Evolutionary conservation across 192 early-diverging fungal genomes (phyloP), one percentile per base, ranked within the genome.

Genomic region (Podila verticillata): DNA sequence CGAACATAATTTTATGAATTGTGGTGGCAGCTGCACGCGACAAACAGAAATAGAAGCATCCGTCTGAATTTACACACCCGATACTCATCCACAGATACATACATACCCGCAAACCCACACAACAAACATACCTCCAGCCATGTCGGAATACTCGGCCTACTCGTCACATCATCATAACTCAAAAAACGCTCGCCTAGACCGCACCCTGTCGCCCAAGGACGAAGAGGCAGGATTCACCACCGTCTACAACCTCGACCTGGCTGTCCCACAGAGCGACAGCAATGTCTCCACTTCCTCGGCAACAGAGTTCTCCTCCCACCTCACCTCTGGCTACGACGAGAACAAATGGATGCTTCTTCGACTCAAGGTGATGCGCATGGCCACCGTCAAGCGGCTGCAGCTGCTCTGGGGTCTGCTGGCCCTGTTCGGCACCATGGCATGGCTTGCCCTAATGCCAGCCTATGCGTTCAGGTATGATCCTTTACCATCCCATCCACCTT

Each of bases 381-480:
- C 75, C 22, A 80, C 75, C 5, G 75, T 80, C 29, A 69, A 80
- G 47, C 69, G 75, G 6, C 34, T 80, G 28, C 75, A 80, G 61
- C 35, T 72, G 30, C 61, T 80, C 15, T 80, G 75, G 75, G 75
- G 36, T 35, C 30, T 80, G 12, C 44, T 80, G 39, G 65, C 75
- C 15, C 29, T 72, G 39, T 67, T 80, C 51, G 75, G 75, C 1
- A 59, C 70, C n/a, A 68, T 72, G 63, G 65, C 75, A 35, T 80
- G 75, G 75, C 7, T 80, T 3, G 32, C 75, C 30, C 54, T 80
- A 8, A 34, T 80, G 65, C 75, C 75, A 36, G 75, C 75, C 13
- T 68, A 63, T 63, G 70, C 65, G 13, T 80, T 80, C 75, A 72
- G 75, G 75, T 80, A 70, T 57, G 35, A 31, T 60, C 17, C 12